Evolutionary conservation across 768 basidiomycete species (phyloP).

Genomic region (Cystobasidium onofrii): DNA sequence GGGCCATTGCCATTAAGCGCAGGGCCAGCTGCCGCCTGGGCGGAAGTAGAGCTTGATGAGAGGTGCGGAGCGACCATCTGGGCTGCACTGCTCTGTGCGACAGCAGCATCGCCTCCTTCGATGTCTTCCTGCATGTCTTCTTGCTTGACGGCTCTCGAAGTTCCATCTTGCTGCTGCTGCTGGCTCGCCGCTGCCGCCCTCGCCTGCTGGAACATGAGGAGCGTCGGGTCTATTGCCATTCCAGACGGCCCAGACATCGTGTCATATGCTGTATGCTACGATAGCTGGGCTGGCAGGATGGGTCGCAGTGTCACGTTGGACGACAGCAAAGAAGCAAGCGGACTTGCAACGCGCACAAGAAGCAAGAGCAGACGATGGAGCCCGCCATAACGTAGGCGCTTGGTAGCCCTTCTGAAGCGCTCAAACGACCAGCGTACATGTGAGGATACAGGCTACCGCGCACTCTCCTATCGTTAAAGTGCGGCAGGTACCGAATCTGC

Average conservation of each 20-base stretch:
- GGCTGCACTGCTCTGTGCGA: not conserved
- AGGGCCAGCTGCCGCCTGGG: not conserved
- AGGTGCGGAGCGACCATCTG: not conserved
- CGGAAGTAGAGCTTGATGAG: not conserved
- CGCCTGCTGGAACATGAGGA: constrained; percentile 31
- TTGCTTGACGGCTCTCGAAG: not conserved
- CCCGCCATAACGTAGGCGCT: too few species aligned
- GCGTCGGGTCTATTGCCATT: constrained; percentile 30
- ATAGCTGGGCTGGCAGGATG: too few species aligned
- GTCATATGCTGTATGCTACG: too few species aligned
- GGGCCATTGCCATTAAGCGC: not conserved
- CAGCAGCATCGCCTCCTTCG: not conserved
- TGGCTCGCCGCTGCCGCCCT: constrained; percentile 22
- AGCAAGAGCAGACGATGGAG: too few species aligned
- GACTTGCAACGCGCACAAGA: too few species aligned
- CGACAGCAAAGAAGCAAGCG: not conserved
- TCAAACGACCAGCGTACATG: too few species aligned
- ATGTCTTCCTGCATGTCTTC: not conserved
- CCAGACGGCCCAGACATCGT: constrained; percentile 17
- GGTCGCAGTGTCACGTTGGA: not conserved
- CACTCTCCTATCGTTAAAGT: too few species aligned
- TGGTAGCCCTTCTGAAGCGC: too few species aligned
- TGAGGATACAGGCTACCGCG: too few species aligned
- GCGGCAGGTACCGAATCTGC: too few species aligned
- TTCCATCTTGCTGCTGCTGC: not conserved